Base-by-base conservation (phyloP, 768 basidiomycete genomes). In the Rhodocollybia butyracea region DNA sequence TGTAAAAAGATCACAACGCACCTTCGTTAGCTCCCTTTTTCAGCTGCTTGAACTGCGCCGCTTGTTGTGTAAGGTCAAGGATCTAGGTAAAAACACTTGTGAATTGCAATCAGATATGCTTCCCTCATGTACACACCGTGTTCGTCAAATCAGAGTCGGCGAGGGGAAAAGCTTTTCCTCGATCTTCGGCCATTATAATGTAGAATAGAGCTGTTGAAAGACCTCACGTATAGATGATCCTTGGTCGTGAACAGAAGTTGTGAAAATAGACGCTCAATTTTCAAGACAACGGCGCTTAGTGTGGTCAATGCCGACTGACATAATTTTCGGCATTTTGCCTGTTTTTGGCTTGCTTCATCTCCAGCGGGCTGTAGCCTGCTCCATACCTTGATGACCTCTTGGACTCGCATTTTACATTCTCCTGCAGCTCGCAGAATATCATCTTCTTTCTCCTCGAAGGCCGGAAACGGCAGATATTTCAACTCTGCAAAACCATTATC, bases 1-100 rank as follows among this genome's bases (percentile, higher is more conserved):
- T 22, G 30, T 30, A 31, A 17, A 38, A 19, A 12, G 24, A 12
- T 30, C 45, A n/a, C 17, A 15, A 65, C 78, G 32, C 46, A 91
- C 92, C 91, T 83, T 99, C 97, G 73, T 99, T 99, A 40, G 97
- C 97, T 58, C 97, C 96, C 77, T 98, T 98, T 77, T 98, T 98
- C 46, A 98, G 76, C 72, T 98, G 95, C 76, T 98, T 98, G 79
- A 96, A 97, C 72, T 94, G 89, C n/a, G 84, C 78, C 39, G 96
- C 95, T 73, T 96, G 91, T 69, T 97, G 93, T 30, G 97, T 89
- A 55, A 98, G 80, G 66, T 98, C 96, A 53, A 99, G 82, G 66
- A 98, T 97, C 94, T 96, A 63, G 19, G 32, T 17, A 29, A 31
- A 13, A 60, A 39, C 51, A 31, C 22, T 26, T 46, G 30, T 39